phyloP scores from a whole-genome alignment of 495 filamentous ascomycete species.

The Neurospora sp. region DNA sequence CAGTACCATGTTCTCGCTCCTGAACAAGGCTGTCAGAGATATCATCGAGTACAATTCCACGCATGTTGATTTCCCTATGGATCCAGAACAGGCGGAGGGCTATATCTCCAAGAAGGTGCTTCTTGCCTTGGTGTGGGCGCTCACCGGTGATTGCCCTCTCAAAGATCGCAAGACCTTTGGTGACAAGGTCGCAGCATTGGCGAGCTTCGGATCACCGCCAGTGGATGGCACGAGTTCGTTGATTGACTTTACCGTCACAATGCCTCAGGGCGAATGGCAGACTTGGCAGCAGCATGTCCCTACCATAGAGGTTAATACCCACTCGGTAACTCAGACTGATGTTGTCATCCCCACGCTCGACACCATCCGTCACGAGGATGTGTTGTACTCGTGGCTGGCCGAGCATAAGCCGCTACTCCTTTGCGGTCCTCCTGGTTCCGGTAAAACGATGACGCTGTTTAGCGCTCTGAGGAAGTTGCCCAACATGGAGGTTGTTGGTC shows the following conservation, averaged over 20 bases:
- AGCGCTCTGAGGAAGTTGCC: conserved; percentile 91
- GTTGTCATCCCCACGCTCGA: conserved; percentile 95
- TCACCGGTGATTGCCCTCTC: conserved; percentile 91
- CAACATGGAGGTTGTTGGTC: conserved; percentile 96
- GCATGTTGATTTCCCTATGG: conserved; percentile 87
- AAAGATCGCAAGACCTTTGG: conserved; percentile 81
- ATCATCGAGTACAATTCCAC: conserved; percentile 92
- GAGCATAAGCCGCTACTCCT: conserved; percentile 95
- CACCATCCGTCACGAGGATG: conserved; percentile 93
- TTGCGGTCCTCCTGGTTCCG: conserved; percentile 94
- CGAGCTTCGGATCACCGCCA: conserved; percentile 76
- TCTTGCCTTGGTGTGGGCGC: conserved; percentile 83
- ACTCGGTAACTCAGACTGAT: conserved; percentile 93
- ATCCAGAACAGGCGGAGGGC: conserved; percentile 75
- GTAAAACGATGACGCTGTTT: conserved; percentile 99
- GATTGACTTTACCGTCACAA: conserved; percentile 86
- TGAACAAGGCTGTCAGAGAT: conserved; percentile 86
- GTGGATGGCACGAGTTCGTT: conserved; percentile 65
- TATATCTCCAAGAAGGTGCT: conserved; percentile 90
- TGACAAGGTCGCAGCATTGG: conserved; percentile 64
- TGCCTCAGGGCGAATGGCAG: conserved; percentile 80
- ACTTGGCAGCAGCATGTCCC: conserved; percentile 93
- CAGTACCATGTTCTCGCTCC: conserved; percentile 84
- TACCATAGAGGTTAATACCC: conserved; percentile 89
- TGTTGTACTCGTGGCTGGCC: conserved; percentile 96